Evolutionary conservation across 495 filamentous ascomycete genomes (phyloP).

Genomic region (Penicillium antarcticum): DNA sequence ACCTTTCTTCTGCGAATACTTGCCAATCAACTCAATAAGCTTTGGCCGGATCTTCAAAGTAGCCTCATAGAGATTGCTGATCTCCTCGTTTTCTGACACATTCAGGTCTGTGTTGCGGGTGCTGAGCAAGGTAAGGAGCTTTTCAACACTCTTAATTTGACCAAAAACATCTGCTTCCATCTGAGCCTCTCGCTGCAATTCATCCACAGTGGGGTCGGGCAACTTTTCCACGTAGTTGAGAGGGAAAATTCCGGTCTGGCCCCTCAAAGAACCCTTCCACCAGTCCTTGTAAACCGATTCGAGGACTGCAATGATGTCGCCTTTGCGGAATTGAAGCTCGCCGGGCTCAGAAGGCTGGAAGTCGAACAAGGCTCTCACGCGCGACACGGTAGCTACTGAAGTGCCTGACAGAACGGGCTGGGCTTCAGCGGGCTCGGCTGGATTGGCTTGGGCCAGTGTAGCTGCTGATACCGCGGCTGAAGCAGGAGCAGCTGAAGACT

Average conservation of each 20-base stretch:
- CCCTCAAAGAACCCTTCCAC: constrained; percentile 95
- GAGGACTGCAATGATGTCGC: constrained; percentile 93
- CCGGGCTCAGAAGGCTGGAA: constrained; percentile 91
- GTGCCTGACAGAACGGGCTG: constrained; percentile 63
- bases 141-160: constrained; percentile 98
- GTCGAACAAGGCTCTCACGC: constrained; percentile 90
- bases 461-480: constrained; percentile 27
- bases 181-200: constrained; percentile 91
- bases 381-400: constrained; percentile 94
- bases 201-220: constrained; percentile 88
- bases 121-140: constrained; percentile 87
- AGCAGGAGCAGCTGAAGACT: constrained; percentile 25
- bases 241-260: constrained; percentile 96
- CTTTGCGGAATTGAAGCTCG: constrained; percentile 93
- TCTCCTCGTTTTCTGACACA: constrained; percentile 87
- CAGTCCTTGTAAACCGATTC: constrained; percentile 99
- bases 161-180: constrained; percentile 98
- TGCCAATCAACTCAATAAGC: constrained; percentile 96
- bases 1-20: constrained; percentile 99
- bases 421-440: constrained; percentile 39
- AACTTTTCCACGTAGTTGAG: constrained; percentile 99
- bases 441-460: constrained; percentile 35
- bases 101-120: constrained; percentile 87
- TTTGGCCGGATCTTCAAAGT: constrained; percentile 94
- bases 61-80: constrained; percentile 88